A percentile compares a stretch with the other conserved stretches of the same genome.
Evolutionary conservation across 2,329 filamentous ascomycete species (phyloP).

Genomic region (Emericellopsis cladophorae): DNA sequence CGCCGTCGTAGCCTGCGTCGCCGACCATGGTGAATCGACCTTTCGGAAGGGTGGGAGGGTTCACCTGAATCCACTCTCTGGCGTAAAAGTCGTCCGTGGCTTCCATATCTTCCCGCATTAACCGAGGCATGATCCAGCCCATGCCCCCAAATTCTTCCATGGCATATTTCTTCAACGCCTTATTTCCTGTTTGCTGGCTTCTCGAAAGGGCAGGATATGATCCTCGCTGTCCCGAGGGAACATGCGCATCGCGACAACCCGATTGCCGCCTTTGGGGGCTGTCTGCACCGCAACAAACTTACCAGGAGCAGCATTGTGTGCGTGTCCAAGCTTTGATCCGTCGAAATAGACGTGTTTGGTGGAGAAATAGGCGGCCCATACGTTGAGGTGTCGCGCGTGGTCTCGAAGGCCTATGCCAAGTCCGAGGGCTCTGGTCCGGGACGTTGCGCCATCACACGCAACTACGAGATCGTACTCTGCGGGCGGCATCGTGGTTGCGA

Average conservation of each 20-base stretch:
- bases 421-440: conserved; percentile 29
- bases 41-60: conserved; percentile 19
- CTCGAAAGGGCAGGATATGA: conserved; percentile 19
- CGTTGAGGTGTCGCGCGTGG: conserved; percentile 20
- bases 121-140: conserved; percentile 28
- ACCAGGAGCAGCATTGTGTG: conserved; percentile 22
- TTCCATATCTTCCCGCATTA: conserved; percentile 18
- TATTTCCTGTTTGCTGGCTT: conserved; percentile 10
- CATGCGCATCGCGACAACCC: conserved; percentile 20
- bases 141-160: conserved; percentile 24
- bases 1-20: conserved; percentile 33
- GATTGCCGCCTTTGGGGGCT: conserved; percentile 16
- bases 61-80: conserved; percentile 28
- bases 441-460: conserved; percentile 32
- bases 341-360: conserved; percentile 22
- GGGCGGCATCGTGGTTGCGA: conserved; percentile 20
- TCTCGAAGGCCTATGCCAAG: conserved; percentile 24
- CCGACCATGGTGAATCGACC: conserved; percentile 34
- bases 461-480: conserved; percentile 33
- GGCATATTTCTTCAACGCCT: conserved; percentile 19
- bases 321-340: conserved; percentile 20
- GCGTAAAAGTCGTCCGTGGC: conserved; percentile 30
- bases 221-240: conserved; percentile 13
- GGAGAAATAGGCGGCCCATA: conserved; percentile 28
- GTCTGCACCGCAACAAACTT: conserved; percentile 20